Conservation (phyloP, 148 eudicot genomes). For the Camellia granthamiana region DNA sequence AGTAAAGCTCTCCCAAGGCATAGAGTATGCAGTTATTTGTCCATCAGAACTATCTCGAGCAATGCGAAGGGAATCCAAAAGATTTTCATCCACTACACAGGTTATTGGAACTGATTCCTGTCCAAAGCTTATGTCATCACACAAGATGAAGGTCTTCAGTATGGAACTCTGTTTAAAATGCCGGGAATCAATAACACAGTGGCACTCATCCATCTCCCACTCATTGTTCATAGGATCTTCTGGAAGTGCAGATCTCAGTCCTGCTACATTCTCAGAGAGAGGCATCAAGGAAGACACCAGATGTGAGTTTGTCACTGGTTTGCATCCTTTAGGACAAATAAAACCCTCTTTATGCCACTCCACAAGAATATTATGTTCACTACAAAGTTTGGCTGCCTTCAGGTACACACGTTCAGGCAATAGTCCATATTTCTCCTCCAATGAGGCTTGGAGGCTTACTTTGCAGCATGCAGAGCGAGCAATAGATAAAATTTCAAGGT, state of each 20-base stretch:
- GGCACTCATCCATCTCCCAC: constrained; percentile 92
- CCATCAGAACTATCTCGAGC: constrained; percentile 56
- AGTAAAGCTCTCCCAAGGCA: constrained; percentile 93
- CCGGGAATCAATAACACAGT: constrained; percentile 61
- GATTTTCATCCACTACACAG: constrained; percentile 85
- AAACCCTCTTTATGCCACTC: constrained; percentile 84
- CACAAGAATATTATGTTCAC: constrained; percentile 65
- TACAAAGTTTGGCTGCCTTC: constrained; percentile 90
- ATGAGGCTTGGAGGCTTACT: constrained; percentile 50
- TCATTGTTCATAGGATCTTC: constrained; percentile 32
- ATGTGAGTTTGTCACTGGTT: constrained; percentile 29
- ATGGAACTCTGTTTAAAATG: constrained; percentile 50
- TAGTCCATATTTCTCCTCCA: constrained; percentile 76
- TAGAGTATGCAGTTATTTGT: constrained; percentile 39
- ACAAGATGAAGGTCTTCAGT: constrained; percentile 59
- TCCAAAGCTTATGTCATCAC: constrained; percentile 91
- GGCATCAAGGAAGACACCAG: constrained; percentile 30
- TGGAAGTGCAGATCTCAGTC: constrained; percentile 19
- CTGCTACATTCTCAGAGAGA: constrained; percentile 25
- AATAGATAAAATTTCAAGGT: constrained; percentile 60
- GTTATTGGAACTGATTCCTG: constrained; percentile 68
- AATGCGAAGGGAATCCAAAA: constrained; percentile 53
- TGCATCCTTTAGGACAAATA: constrained; percentile 73
- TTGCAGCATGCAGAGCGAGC: constrained; percentile 83
- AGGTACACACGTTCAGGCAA: constrained; percentile 80